phyloP scores from a whole-genome alignment of 768 basidiomycete genomes.

The Exsudoporus frostii region DNA sequence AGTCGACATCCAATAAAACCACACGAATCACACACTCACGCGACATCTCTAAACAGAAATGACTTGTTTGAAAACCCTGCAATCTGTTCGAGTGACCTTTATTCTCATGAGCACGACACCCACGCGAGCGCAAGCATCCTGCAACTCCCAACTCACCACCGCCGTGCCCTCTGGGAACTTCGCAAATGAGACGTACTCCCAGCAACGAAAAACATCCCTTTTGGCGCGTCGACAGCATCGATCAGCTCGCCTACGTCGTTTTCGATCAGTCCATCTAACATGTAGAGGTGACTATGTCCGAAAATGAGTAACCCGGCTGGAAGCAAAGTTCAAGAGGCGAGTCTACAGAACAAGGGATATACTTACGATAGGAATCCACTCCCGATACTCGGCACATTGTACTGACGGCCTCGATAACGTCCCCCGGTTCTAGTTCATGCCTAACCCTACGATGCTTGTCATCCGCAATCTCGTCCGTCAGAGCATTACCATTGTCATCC shows the following conservation, averaged over 20 bases:
- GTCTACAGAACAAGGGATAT: neutral
- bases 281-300: slow-evolving; percentile 81
- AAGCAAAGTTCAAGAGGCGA: neutral
- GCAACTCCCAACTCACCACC: slow-evolving; percentile 57
- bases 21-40: slow-evolving; percentile 47
- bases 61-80: slow-evolving; percentile 75
- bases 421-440: slow-evolving; percentile 84
- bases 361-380: slow-evolving; percentile 86
- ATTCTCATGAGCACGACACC: neutral
- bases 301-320: slow-evolving; percentile 82
- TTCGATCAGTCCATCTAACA: slow-evolving; percentile 87
- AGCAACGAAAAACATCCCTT: slow-evolving; percentile 76
- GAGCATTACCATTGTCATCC: slow-evolving; percentile 36
- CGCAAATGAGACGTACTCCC: slow-evolving; percentile 80
- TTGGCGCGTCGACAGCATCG: slow-evolving; percentile 82
- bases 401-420: slow-evolving; percentile 81
- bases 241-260: slow-evolving; percentile 86
- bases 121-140: neutral
- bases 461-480: slow-evolving; percentile 77
- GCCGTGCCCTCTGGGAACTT: slow-evolving; percentile 73
- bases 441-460: slow-evolving; percentile 87
- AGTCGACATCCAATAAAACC: neutral
- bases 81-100: slow-evolving; percentile 77
- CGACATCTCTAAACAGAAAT: slow-evolving; percentile 90
- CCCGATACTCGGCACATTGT: slow-evolving; percentile 88